These are phyloP conservation scores for Saccharomycopsis hybrid DNA, from an alignment of 1,139 yeast species.

Conservation along the genomic window DNA sequence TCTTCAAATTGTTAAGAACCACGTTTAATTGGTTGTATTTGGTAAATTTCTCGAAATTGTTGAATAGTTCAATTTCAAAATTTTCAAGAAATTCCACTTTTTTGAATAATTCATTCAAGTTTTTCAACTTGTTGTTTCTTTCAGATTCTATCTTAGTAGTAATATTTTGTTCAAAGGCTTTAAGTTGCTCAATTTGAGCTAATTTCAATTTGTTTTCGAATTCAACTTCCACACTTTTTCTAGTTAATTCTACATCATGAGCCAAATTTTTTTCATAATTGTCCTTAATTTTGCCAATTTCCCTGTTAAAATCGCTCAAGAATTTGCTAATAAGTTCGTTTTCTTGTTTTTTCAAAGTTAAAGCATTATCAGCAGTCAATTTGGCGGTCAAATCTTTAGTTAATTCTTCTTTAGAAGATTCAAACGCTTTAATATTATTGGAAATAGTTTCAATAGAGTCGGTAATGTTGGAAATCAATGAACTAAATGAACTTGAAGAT, in stretches of 20 bases:
- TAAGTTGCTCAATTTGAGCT: slow-evolving; percentile 65
- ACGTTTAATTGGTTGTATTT: slow-evolving; percentile 51
- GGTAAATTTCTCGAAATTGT: slow-evolving; percentile 48
- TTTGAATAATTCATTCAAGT: slow-evolving; percentile 52
- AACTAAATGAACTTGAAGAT: not conserved
- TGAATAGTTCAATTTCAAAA: slow-evolving; percentile 51
- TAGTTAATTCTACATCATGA: slow-evolving; percentile 65
- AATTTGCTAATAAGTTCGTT: slow-evolving; percentile 39
- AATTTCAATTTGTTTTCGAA: slow-evolving; percentile 73
- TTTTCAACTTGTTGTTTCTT: slow-evolving; percentile 73
- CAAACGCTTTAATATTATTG: slow-evolving; percentile 21
- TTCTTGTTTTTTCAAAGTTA: slow-evolving; percentile 26
- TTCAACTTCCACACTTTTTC: slow-evolving; percentile 60
- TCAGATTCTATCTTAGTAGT: slow-evolving; percentile 65
- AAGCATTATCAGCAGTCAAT: slow-evolving; percentile 28
- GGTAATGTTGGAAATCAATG: slow-evolving; percentile 5
- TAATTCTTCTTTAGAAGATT: slow-evolving; percentile 28
- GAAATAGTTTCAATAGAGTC: slow-evolving; percentile 10
- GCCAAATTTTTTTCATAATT: slow-evolving; percentile 55
- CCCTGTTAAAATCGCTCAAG: slow-evolving; percentile 51
- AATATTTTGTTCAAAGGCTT: slow-evolving; percentile 61
- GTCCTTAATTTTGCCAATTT: slow-evolving; percentile 56
- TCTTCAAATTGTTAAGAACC: slow-evolving; percentile 43
- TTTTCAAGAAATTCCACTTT: slow-evolving; percentile 55
- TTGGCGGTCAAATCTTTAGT: slow-evolving; percentile 31